Evolutionary conservation across 2,329 filamentous ascomycete species (phyloP).

Genomic region (Alternaria metachromatica): DNA sequence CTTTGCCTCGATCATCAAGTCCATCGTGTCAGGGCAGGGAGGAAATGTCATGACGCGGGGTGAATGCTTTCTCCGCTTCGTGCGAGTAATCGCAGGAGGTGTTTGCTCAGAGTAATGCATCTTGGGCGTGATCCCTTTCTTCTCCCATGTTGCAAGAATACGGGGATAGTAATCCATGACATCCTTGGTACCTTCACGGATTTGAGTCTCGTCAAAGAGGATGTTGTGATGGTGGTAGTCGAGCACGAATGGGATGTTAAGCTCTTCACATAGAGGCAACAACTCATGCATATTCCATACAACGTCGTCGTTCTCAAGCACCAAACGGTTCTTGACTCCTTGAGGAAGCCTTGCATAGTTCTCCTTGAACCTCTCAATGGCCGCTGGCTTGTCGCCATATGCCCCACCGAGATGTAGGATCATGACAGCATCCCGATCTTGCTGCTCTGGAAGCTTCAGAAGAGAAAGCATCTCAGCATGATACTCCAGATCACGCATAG

Average conservation of each 20-base stretch:
- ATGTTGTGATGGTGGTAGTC: slow-evolving; percentile 98
- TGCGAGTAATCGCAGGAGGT: slow-evolving; percentile 75
- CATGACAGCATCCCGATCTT: slow-evolving; percentile 88
- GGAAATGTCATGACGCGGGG: slow-evolving; percentile 80
- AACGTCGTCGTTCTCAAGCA: slow-evolving; percentile 94
- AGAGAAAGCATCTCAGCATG: slow-evolving; percentile 85
- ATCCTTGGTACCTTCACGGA: slow-evolving; percentile 85
- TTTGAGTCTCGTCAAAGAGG: slow-evolving; percentile 73
- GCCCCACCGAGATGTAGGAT: slow-evolving; percentile 92
- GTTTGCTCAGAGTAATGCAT: slow-evolving; percentile 95
- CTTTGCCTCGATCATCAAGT: slow-evolving; percentile 99
- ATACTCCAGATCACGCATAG: slow-evolving; percentile 83
- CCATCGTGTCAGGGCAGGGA: slow-evolving; percentile 82
- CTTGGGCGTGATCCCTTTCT: slow-evolving; percentile 87
- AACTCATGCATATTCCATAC: slow-evolving; percentile 92
- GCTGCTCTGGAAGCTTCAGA: slow-evolving; percentile 77
- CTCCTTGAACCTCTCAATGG: slow-evolving; percentile 76
- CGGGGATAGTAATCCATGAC: slow-evolving; percentile 76
- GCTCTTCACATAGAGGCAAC: slow-evolving; percentile 85
- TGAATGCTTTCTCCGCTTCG: slow-evolving; percentile 84
- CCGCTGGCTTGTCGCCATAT: slow-evolving; percentile 84
- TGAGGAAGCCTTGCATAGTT: slow-evolving; percentile 73
- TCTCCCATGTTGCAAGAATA: slow-evolving; percentile 83
- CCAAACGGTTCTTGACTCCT: slow-evolving; percentile 78
- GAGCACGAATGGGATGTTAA: slow-evolving; percentile 91